Conservation (phyloP, 2,329 filamentous ascomycete species). For the Hypoxylon rubiginosum region DNA sequence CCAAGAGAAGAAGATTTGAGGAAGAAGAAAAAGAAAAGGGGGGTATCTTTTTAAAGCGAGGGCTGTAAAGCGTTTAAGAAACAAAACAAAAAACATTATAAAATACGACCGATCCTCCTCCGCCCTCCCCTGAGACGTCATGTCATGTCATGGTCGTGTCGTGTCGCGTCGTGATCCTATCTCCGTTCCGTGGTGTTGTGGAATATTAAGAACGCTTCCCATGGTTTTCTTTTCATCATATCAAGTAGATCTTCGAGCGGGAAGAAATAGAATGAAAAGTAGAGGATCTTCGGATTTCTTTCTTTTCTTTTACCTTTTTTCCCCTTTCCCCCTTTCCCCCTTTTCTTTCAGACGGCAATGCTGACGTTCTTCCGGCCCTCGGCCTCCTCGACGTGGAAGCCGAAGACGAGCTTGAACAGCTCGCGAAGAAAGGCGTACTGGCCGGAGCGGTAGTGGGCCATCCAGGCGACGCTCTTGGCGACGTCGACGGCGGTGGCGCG, state of each 20-base stretch:
- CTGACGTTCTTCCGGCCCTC: conserved; percentile 74
- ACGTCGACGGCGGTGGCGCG: conserved; percentile 79
- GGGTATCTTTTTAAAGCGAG: conserved; percentile 38
- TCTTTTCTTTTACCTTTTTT: too few relatives aligned
- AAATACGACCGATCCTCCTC: neutral
- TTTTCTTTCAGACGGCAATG: conserved; percentile 64
- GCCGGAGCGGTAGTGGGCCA: conserved; percentile 74
- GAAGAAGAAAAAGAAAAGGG: conserved; percentile 10
- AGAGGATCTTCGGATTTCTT: too few relatives aligned
- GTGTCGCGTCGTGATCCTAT: neutral
- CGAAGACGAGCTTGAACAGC: conserved; percentile 86
- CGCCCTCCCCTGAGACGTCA: neutral
- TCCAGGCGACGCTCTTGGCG: conserved; percentile 81
- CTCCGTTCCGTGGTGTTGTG: neutral
- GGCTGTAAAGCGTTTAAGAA: conserved; percentile 9
- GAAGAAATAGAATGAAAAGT: neutral
- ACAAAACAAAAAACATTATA: conserved; percentile 21
- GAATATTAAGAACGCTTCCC: neutral
- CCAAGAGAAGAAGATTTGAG: conserved; percentile 6
- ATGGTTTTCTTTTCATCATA: neutral
- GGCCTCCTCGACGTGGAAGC: conserved; percentile 84
- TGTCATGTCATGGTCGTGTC: neutral
- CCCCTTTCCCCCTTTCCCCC: too few relatives aligned
- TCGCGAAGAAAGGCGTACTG: conserved; percentile 86
- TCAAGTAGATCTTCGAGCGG: neutral